phyloP scores from a whole-genome alignment of 2,329 filamentous ascomycete genomes.

The Aspergillus sergii region DNA sequence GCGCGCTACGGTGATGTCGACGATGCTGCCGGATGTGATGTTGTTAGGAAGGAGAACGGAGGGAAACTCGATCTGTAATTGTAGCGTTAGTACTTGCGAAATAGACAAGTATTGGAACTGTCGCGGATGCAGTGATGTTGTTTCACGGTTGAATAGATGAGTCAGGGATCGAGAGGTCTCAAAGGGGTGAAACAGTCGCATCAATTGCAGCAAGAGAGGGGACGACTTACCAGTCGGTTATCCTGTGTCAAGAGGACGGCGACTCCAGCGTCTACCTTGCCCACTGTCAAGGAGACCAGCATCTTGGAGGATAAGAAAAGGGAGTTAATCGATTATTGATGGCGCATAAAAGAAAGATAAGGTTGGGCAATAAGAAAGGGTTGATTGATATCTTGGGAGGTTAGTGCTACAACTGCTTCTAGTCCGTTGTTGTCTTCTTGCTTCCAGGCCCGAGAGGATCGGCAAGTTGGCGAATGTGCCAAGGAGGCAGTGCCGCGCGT shows the following conservation, averaged over 20 bases:
- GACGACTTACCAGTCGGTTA: constrained; percentile 78
- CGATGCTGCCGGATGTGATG: constrained; percentile 94
- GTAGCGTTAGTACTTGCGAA: not conserved
- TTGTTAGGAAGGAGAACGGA: constrained; percentile 94
- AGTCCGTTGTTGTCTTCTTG: constrained; percentile 12
- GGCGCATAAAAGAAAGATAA: constrained; percentile 6
- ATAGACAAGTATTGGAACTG: not conserved
- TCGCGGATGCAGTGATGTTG: not conserved
- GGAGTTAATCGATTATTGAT: not conserved
- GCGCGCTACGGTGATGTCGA: constrained; percentile 93
- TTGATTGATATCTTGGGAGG: constrained; percentile 10
- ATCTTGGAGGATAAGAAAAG: constrained; percentile 54
- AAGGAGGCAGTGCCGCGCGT: constrained; percentile 29
- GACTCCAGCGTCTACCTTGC: constrained; percentile 98
- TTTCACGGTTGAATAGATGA: not conserved
- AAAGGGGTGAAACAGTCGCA: constrained; percentile 6
- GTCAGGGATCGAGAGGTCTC: not conserved
- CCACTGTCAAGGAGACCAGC: constrained; percentile 96
- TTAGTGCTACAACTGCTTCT: constrained; percentile 17
- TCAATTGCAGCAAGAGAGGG: constrained; percentile 11
- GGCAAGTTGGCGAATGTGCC: constrained; percentile 34
- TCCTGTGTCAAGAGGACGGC: constrained; percentile 95
- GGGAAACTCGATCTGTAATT: constrained; percentile 87
- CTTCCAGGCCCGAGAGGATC: constrained; percentile 22
- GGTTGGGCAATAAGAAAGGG: constrained; percentile 11